These are phyloP conservation scores for Rubia tinctorum DNA, from an alignment of 305 asterid genomes.

Conservation along the genomic window DNA sequence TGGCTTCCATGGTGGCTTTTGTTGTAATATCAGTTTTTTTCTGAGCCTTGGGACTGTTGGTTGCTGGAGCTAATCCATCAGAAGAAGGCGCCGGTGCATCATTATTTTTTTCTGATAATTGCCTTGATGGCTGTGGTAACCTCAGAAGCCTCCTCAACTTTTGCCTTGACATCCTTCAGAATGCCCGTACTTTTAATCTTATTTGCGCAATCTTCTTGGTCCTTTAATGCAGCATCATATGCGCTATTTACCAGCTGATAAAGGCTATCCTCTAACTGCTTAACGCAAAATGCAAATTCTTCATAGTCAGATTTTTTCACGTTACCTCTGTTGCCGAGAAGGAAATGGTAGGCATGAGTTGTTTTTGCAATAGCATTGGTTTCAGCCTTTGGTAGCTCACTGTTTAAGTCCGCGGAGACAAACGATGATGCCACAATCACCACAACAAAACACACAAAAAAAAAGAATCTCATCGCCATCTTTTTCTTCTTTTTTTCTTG, in stretches of 20 bases:
- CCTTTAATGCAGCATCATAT: background rate
- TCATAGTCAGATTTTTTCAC: background rate
- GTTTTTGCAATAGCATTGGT: background rate
- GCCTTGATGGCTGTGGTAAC: background rate
- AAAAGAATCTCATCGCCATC: background rate
- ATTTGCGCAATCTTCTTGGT: background rate
- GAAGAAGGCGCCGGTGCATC: background rate
- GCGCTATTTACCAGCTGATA: background rate
- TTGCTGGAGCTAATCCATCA: background rate
- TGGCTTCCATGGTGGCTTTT: slow-evolving; percentile 1
- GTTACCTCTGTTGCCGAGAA: background rate
- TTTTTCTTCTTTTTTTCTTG: background rate
- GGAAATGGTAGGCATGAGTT: background rate
- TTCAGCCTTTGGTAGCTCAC: background rate
- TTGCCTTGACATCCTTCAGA: background rate
- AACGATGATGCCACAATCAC: background rate
- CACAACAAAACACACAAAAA: background rate
- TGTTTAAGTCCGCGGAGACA: background rate
- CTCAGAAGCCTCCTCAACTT: background rate
- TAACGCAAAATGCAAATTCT: background rate
- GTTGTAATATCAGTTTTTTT: background rate
- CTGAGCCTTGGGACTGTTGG: background rate
- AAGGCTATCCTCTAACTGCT: background rate
- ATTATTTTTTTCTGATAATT: no score
- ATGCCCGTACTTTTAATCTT: background rate